Conservation (phyloP, 768 basidiomycete species). For the Mycena epipterygia region DNA sequence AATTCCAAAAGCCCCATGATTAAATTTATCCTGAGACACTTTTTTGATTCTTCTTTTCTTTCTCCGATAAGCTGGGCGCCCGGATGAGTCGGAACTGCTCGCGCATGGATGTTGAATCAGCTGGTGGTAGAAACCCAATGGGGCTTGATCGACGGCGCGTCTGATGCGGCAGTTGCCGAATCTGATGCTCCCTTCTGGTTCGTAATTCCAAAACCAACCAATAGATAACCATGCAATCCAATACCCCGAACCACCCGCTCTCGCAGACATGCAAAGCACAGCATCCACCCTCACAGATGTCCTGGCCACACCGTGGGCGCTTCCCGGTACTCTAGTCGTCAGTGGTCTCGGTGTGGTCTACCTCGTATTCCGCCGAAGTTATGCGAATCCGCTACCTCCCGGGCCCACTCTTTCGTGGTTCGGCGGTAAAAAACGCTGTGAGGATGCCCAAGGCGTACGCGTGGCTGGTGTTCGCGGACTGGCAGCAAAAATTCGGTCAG, state of each 20-base stretch:
- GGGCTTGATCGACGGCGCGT: no score
- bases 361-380: neutral
- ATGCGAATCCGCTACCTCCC: constrained; percentile 59
- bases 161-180: no score
- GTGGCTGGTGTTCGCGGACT: constrained; percentile 55
- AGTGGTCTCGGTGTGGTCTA: neutral
- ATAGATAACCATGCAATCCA: neutral
- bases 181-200: no score
- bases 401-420: constrained; percentile 69
- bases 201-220: no score
- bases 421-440: constrained; percentile 38
- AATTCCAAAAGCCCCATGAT: no score
- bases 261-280: neutral
- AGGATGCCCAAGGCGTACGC: constrained; percentile 53
- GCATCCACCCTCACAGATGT: neutral
- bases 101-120: no score
- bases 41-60: no score
- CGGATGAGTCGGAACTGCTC: no score
- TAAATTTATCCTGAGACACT: no score
- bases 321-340: neutral
- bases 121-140: no score
- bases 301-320: neutral
- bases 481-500: constrained; percentile 58
- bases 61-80: no score
- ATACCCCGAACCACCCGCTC: neutral